These are phyloP conservation scores for Lodderomyces pseudojiufengensis DNA, from an alignment of 1,139 yeast species.

Conservation along the genomic window DNA sequence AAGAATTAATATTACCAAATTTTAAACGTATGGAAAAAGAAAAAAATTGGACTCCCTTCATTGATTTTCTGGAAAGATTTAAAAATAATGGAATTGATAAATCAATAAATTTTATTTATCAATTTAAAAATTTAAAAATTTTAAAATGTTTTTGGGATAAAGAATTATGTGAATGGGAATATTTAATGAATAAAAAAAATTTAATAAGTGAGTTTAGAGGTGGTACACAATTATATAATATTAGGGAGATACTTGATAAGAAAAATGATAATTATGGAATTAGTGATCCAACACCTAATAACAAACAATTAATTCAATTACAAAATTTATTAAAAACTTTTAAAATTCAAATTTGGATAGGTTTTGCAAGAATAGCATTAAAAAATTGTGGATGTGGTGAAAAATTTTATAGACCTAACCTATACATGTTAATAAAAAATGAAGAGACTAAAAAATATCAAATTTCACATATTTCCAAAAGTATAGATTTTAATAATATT, in stretches of 20 bases:
- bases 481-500: conserved; percentile 36
- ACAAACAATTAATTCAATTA: too few relatives aligned
- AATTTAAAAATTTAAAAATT: conserved; percentile 26
- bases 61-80: conserved; percentile 16
- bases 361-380: conserved; percentile 47
- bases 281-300: too few relatives aligned
- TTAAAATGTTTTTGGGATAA: conserved; percentile 22
- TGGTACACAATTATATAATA: conserved; percentile 27
- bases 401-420: conserved; percentile 37
- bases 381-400: conserved; percentile 46
- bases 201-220: conserved; percentile 33
- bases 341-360: conserved; percentile 39
- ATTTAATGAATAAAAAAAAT: conserved; percentile 12
- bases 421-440: neutral
- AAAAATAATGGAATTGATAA: conserved; percentile 17
- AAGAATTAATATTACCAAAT: conserved; percentile 24
- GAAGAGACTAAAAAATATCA: conserved; percentile 13
- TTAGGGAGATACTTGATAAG: conserved; percentile 10
- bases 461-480: conserved; percentile 29
- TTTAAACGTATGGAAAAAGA: conserved; percentile 15
- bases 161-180: conserved; percentile 11
- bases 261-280: too few relatives aligned
- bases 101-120: conserved; percentile 23
- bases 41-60: conserved; percentile 33
- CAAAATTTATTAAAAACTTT: conserved; percentile 2